These are phyloP conservation scores for Babesia bigemina DNA, from an alignment of 169 alveolate species.

Conservation along the genomic window DNA sequence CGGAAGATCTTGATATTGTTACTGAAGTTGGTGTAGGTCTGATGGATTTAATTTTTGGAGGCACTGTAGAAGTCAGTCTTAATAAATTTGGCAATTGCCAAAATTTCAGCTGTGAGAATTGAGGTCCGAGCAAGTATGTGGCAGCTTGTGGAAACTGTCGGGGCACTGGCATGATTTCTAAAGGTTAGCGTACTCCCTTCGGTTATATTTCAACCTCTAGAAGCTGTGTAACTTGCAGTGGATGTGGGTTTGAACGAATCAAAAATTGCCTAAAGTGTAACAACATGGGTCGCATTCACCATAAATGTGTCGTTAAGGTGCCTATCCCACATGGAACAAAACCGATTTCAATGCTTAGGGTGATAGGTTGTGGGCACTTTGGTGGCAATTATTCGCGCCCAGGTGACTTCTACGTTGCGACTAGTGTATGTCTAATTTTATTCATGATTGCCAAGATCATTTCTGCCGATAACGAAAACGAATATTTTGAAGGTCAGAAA, in stretches of 20 bases:
- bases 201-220: conserved; percentile 58
- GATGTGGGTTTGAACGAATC: conserved; percentile 41
- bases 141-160: conserved; percentile 37
- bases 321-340: conserved; percentile 49
- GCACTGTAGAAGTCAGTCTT: conserved; percentile 29
- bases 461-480: conserved; percentile 14
- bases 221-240: conserved; percentile 44
- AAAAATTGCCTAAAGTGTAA: conserved; percentile 45
- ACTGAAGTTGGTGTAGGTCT: conserved; percentile 26
- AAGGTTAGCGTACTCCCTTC: conserved; percentile 54
- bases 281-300: conserved; percentile 53
- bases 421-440: too few species aligned
- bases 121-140: conserved; percentile 7
- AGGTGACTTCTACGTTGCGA: conserved; percentile 60
- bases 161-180: conserved; percentile 56
- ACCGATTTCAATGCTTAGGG: conserved; percentile 30
- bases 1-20: conserved; percentile 16
- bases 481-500: conserved; percentile 32
- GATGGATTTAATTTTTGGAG: conserved; percentile 43
- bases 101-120: conserved; percentile 32
- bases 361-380: conserved; percentile 51
- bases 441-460: conserved; percentile 42
- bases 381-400: conserved; percentile 35
- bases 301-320: conserved; percentile 5
- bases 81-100: conserved; percentile 40